Base-by-base conservation (phyloP, 305 asterid genomes). In the Fraxinus paxiana region DNA sequence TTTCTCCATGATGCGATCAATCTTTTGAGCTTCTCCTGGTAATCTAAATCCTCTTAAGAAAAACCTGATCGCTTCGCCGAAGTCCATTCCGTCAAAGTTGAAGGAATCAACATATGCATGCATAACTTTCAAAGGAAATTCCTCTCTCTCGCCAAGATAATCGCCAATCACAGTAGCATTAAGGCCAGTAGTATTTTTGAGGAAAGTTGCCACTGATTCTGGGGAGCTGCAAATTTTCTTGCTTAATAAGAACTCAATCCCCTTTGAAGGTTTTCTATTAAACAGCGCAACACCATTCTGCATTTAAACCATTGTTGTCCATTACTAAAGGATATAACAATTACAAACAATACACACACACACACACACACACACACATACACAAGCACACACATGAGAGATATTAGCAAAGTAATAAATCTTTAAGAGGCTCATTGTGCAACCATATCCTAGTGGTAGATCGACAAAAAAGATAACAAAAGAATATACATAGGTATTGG, bases 11-110 rank as follows among this genome's bases (percentile, higher is more conserved):
- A 96, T 92, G 63, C 98, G 96, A 80, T 96, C 99, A 38, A 96
- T 96, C 88, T 96, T 96, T 85, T 96, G 99, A 71, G 99, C 98
- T 88, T 96, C 99, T 70, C 99, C 99, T 78, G 99, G 99, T 76
- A 96, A 89, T 80, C 99, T 92, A 83, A 96, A 96, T 76, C 99
- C 98, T 88, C 97, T 87, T 38, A 96, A 88, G 89, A 96, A 96
- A 86, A 91, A 92, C 84, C 99, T 90, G 86, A 96, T 93, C 77
- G 99, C 97, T 86, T 92, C 97, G 75, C 97, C 99, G 86, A 96
- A 96, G 84, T 90, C 92, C 98, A 94, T 94, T 78, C 87, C 91
- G 78, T 88, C 97, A 80, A 96, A 96, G 89, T 92, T 86, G 86
- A 96, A 96, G 83, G 99, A 94, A 87, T 96, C 99, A 4, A 94